Base-by-base conservation (phyloP, 768 basidiomycete genomes). In the Boletus rex-veris region DNA sequence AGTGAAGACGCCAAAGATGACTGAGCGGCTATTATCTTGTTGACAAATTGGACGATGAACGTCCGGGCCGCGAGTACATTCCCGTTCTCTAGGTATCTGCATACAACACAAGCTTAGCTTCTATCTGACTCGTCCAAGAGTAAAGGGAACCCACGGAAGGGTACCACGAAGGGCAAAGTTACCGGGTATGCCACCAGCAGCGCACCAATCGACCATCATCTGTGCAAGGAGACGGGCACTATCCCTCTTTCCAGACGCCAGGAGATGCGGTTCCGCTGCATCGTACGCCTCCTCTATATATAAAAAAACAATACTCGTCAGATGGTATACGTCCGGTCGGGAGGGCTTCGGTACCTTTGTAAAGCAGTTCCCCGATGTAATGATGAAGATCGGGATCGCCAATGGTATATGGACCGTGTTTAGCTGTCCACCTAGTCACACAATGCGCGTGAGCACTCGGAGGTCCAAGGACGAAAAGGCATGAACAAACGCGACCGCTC, bases 21-120 rank as follows among this genome's bases (percentile, higher is more conserved):
- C 50, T 79, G 68, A 16, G 76, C 70, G 18, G 77, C 65, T 43
- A 86, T 75, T 7, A 90, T 73, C 52, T 82, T 80, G 46, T 85
- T 77, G 45, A 86, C 77, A 68, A 89, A 92, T 45, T 85, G 82
- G n/a, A 79, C 76, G 67, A 96, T 85, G 77, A 98, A 97, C n/a
- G 88, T 83, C n/a, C 84, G 83, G 4, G 96, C 91, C 5, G 90
- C 90, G n/a, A 92, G 82, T 64, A 99, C 87, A 58, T 93, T 93
- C 15, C 92, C 91, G 49, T 92, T 90, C 57, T 80, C 81, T 21
- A 94, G 75, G 63, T 90, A 90, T 53, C 89, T 91, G 62, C 15
- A 35, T 26, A 38, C 45, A 31, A 50, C 42, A 53, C 28, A 45
- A 24, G 19, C 24, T 66, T 14, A 58, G 41, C 37, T 15, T 57